Evolutionary conservation across 208 protist genomes (phyloP).

Genomic region (Leishmania amazonensis): DNA sequence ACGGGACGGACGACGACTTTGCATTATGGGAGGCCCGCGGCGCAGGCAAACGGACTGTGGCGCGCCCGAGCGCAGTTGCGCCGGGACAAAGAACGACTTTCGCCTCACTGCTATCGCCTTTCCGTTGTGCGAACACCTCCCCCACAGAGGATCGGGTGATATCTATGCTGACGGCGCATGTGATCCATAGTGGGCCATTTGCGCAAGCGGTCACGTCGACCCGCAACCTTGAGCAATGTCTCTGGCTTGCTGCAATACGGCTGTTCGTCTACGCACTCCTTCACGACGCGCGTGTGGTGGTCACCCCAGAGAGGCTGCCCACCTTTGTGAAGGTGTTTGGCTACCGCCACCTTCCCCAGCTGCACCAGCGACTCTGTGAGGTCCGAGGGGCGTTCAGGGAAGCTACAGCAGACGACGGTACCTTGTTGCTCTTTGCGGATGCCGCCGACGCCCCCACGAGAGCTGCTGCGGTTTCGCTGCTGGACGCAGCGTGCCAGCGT

Average conservation of each 20-base stretch:
- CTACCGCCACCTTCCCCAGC: slow-evolving; percentile 19
- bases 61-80: not conserved
- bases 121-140: not conserved
- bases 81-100: not conserved
- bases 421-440: not conserved
- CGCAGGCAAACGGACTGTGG: slow-evolving; percentile 10
- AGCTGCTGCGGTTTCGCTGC: not conserved
- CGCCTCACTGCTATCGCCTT: not conserved
- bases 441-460: not conserved
- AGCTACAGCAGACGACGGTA: not conserved
- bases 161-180: slow-evolving; percentile 8
- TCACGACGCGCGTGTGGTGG: slow-evolving; percentile 37
- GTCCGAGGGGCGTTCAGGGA: not conserved
- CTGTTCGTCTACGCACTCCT: slow-evolving; percentile 53
- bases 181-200: slow-evolving; percentile 7
- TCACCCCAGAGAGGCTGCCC: slow-evolving; percentile 61
- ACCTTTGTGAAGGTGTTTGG: slow-evolving; percentile 46
- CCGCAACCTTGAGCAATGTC: not conserved
- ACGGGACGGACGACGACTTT: slow-evolving; percentile 1
- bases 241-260: slow-evolving; percentile 35
- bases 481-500: slow-evolving; percentile 2
- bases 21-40: slow-evolving; percentile 9
- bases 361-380: slow-evolving; percentile 18
- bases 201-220: not conserved
- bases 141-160: slow-evolving; percentile 8